A percentile compares a stretch with the other conserved stretches of the same genome.
These are phyloP conservation scores for Solanum rostratum DNA, from an alignment of 257 asterid genomes.

Conservation along the genomic window DNA sequence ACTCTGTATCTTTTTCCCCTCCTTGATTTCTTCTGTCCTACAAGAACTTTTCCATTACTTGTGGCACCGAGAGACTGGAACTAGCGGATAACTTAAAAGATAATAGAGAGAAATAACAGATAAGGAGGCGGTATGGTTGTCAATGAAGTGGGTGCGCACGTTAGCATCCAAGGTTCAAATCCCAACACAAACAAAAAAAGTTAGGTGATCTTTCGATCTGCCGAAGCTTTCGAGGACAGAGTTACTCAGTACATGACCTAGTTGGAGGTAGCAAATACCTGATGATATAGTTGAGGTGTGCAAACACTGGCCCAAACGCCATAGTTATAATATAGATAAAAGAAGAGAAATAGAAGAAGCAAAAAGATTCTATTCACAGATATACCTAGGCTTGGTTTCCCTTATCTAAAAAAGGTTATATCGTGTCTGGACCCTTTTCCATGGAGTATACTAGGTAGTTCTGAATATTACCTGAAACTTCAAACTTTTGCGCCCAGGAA, in stretches of 20 bases:
- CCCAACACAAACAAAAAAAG: background rate
- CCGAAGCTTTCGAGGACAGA: background rate
- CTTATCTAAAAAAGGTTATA: background rate
- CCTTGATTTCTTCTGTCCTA: background rate
- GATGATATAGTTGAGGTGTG: background rate
- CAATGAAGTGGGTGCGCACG: background rate
- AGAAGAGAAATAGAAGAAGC: background rate
- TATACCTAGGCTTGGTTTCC: background rate
- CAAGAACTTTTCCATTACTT: background rate
- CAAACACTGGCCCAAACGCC: background rate
- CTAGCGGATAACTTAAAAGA: background rate
- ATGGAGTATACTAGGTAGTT: background rate
- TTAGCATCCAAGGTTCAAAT: background rate
- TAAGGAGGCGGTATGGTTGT: background rate
- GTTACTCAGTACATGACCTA: background rate
- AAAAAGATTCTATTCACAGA: background rate
- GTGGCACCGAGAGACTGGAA: background rate
- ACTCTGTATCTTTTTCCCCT: background rate
- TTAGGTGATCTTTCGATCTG: background rate
- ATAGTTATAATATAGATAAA: background rate
- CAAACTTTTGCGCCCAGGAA: background rate
- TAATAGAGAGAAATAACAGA: background rate
- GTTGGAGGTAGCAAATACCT: background rate
- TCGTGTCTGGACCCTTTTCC: background rate
- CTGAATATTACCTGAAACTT: background rate